A percentile compares a stretch with the other conserved stretches of the same genome.
Evolutionary conservation across 2,329 filamentous ascomycete genomes (phyloP).

Genomic region (Hypomyces perniciosus): DNA sequence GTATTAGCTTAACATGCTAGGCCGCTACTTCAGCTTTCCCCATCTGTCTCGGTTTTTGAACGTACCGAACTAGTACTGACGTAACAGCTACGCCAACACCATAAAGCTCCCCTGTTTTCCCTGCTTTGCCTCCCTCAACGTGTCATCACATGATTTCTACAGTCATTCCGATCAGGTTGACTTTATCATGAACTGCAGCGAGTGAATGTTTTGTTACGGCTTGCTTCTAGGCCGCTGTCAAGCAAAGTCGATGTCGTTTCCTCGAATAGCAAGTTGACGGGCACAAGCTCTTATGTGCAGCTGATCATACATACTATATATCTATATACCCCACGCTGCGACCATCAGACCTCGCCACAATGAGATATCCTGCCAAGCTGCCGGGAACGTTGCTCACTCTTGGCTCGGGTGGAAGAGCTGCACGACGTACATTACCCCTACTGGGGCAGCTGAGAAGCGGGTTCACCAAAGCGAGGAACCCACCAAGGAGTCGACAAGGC

Average conservation of each 20-base stretch:
- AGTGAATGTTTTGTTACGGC: not conserved
- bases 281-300: not conserved
- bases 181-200: not conserved
- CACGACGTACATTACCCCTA: conserved; percentile 7
- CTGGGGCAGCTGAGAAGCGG: conserved; percentile 16
- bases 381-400: conserved; percentile 11
- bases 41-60: not conserved
- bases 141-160: not conserved
- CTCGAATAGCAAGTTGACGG: not conserved
- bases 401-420: not conserved
- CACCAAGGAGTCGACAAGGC: conserved; percentile 13
- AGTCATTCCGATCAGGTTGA: not conserved
- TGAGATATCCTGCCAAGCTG: conserved; percentile 12
- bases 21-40: not conserved
- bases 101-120: not conserved
- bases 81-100: conserved; percentile 10
- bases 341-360: conserved; percentile 1
- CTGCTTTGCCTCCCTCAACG: not conserved
- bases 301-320: not conserved
- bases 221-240: not conserved
- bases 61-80: conserved; percentile 7
- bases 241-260: not conserved
- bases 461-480: conserved; percentile 15
- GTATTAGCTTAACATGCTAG: not conserved
- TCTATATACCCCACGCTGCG: not conserved